phyloP scores from a whole-genome alignment of 768 basidiomycete species.

The Epithele typhae region DNA sequence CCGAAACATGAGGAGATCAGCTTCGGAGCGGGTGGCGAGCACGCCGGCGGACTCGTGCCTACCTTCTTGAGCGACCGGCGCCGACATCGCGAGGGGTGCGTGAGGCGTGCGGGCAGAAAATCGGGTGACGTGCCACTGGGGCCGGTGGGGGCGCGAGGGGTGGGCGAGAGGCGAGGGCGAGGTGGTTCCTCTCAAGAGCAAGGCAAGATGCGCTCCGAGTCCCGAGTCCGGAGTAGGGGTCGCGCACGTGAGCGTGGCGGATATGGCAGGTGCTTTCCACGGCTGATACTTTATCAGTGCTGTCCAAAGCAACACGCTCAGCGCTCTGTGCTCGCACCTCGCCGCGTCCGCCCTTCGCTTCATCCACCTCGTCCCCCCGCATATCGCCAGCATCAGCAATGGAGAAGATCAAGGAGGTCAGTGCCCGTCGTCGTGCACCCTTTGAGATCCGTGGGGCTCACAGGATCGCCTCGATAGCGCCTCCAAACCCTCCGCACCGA shows the following conservation, averaged over 20 bases:
- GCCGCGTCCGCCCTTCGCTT: constrained; percentile 6
- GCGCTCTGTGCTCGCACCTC: too few relatives aligned
- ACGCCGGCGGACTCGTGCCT: constrained; percentile 19
- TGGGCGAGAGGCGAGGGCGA: not conserved
- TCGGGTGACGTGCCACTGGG: too few relatives aligned
- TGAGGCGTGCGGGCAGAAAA: too few relatives aligned
- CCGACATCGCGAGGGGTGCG: constrained; percentile 42
- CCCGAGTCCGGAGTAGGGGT: not conserved
- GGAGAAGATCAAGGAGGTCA: constrained; percentile 51
- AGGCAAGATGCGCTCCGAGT: not conserved
- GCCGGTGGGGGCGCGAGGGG: too few relatives aligned
- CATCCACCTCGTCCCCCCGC: not conserved
- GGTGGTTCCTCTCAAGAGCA: constrained; percentile 5
- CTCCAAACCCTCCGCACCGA: constrained; percentile 74
- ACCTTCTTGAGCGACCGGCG: constrained; percentile 81
- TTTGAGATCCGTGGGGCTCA: not conserved
- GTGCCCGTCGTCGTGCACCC: constrained; percentile 2
- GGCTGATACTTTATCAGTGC: constrained; percentile 24
- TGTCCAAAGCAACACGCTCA: constrained; percentile 20
- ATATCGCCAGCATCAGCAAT: constrained; percentile 23
- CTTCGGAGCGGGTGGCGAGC: constrained; percentile 15
- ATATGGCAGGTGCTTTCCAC: constrained; percentile 31
- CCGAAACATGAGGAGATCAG: constrained; percentile 18
- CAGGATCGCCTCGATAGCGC: constrained; percentile 44
- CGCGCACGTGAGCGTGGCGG: constrained; percentile 11